Conservation (phyloP, 345 rosid genomes). For the Citrus mangshanensis region DNA sequence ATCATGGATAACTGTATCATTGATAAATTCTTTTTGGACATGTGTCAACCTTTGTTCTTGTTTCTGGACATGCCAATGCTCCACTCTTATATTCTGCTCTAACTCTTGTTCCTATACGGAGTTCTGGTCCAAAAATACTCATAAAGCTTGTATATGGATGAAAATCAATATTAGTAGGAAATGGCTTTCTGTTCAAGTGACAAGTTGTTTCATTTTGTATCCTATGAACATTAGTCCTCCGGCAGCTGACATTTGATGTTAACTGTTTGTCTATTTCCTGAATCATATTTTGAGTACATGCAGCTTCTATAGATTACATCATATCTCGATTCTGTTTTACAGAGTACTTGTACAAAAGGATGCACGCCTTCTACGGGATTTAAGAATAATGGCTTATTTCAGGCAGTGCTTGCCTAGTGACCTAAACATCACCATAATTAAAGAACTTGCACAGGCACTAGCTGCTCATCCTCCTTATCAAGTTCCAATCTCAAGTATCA, state of each 20-base stretch:
- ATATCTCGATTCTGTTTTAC: conserved; percentile 9
- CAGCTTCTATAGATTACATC: conserved; percentile 6
- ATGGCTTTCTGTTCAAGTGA: neutral
- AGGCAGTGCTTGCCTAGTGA: conserved; percentile 71
- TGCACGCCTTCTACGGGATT: conserved; percentile 70
- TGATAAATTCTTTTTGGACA: conserved; percentile 3
- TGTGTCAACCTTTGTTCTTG: neutral
- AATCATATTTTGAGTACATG: neutral
- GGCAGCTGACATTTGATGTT: neutral
- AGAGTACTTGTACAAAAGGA: conserved; percentile 67
- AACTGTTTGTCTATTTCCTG: conserved; percentile 3
- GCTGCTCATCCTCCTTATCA: conserved; percentile 86
- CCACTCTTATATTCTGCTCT: neutral
- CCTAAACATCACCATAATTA: conserved; percentile 58
- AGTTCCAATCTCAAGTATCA: conserved; percentile 73
- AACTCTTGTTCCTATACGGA: neutral
- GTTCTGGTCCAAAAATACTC: neutral
- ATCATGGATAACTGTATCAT: conserved; percentile 1
- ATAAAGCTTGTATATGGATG: neutral
- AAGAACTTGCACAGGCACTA: conserved; percentile 81
- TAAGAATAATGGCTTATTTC: conserved; percentile 76
- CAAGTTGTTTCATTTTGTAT: neutral
- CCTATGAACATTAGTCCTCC: neutral
- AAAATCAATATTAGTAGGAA: neutral
- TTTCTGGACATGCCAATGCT: neutral